A percentile compares a stretch with the other conserved stretches of the same genome.
phyloP scores from a whole-genome alignment of 192 early-diverging fungal species.

The Linnemannia elongata region DNA sequence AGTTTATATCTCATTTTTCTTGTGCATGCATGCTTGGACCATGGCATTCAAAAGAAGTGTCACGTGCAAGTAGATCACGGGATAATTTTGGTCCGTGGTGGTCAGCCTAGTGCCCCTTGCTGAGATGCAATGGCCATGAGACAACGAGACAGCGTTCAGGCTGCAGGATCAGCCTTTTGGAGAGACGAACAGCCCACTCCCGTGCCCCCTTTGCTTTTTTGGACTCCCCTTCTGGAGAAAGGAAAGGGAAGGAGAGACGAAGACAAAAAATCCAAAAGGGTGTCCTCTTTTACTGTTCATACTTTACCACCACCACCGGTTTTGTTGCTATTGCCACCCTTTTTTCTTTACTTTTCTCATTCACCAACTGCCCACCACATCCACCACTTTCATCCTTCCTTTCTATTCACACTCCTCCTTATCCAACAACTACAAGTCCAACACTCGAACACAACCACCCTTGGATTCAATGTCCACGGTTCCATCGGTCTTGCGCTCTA shows the following conservation, averaged over 20 bases:
- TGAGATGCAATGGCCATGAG: too few relatives aligned
- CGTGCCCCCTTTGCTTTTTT: too few relatives aligned
- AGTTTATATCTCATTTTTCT: too few relatives aligned
- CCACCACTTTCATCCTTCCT: not conserved
- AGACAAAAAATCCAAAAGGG: too few relatives aligned
- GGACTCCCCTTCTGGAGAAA: too few relatives aligned
- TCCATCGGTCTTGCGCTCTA: constrained; percentile 35
- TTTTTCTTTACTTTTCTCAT: not conserved
- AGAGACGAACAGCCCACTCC: too few relatives aligned
- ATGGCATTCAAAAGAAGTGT: not conserved
- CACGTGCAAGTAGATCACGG: not conserved
- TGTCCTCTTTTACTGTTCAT: too few relatives aligned
- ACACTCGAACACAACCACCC: not conserved
- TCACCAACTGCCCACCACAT: not conserved
- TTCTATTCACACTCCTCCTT: not conserved
- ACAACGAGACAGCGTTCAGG: too few relatives aligned
- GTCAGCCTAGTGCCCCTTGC: too few relatives aligned
- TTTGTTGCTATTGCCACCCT: not conserved
- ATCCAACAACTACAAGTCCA: not conserved
- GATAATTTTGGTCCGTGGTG: not conserved
- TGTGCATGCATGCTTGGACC: not conserved
- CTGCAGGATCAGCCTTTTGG: not conserved
- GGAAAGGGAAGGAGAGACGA: too few relatives aligned
- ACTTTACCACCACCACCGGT: too few relatives aligned
- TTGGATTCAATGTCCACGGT: constrained; percentile 46